These are phyloP conservation scores for Physaria fendleri DNA, from an alignment of 345 rosid species.

Conservation along the genomic window DNA sequence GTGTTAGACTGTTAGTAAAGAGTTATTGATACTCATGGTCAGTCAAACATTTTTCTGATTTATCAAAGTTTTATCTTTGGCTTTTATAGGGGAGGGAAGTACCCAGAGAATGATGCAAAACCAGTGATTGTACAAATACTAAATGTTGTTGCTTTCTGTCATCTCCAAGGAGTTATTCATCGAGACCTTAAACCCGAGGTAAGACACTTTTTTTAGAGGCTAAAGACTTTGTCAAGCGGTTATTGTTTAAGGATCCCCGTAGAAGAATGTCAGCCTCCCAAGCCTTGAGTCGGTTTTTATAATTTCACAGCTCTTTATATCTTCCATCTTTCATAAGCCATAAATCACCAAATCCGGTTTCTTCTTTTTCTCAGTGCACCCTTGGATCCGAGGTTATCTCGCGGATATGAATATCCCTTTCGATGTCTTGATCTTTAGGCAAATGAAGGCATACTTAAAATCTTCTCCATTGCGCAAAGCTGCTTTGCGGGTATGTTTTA, in stretches of 20 bases:
- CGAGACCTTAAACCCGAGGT: constrained; percentile 99
- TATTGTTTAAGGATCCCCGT: constrained; percentile 77
- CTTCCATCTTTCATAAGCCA: too few species aligned
- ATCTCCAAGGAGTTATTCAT: constrained; percentile 96
- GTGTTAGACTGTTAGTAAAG: too few species aligned
- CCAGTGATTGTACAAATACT: constrained; percentile 78
- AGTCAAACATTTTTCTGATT: too few species aligned
- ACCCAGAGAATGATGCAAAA: constrained; percentile 84
- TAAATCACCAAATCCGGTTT: too few species aligned
- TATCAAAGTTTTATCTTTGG: too few species aligned
- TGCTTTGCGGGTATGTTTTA: constrained; percentile 73
- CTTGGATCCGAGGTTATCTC: constrained; percentile 65
- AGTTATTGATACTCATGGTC: too few species aligned
- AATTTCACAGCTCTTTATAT: too few species aligned
- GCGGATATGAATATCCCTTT: constrained; percentile 51
- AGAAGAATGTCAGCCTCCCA: constrained; percentile 90
- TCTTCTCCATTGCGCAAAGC: constrained; percentile 79
- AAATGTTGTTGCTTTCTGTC: constrained; percentile 81
- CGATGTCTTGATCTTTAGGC: constrained; percentile 61
- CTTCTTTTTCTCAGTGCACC: constrained; percentile 79
- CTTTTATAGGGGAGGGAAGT: constrained; percentile 80
- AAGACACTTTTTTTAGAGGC: constrained; percentile 41
- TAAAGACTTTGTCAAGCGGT: constrained; percentile 75
- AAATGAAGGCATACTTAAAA: constrained; percentile 65
- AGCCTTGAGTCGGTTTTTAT: constrained; percentile 85